Base-by-base conservation (phyloP, 2,329 filamentous ascomycete species). In the Ceratocystis lukuohia region DNA sequence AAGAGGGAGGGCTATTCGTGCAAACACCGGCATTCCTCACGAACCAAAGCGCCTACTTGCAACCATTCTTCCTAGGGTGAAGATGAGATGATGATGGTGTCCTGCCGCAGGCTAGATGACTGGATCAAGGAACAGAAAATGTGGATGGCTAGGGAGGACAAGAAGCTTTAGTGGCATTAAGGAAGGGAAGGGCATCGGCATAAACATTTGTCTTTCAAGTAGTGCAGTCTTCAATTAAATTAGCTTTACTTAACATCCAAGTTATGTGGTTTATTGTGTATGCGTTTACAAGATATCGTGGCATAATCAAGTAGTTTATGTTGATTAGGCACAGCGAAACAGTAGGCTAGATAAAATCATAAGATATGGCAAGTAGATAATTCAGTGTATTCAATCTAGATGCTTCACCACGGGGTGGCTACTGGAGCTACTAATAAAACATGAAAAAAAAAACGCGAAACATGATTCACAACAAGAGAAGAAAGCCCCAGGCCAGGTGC, bases 351-450 rank as follows among this genome's bases (percentile, higher is more conserved):
- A 41, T 41, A 41, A 41, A 41, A 15, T 41, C 37, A 41, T 15
- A 4, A 41, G 10, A 41, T 30, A 37, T 59, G 15, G 25, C 15
- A 37, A 41, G 48, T n/a, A 33, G 5, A 59, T 59, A 17, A 59
- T 20, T 59, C 56, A 59, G 56, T 37, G 28, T 59, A 59, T 59
- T 59, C 56, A 33, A 30, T n/a, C 28, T 20, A 59, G 8, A 59
- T 30, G 56, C 15, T 59, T 59, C 28, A n/a, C n/a, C 56, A 37
- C n/a, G 28, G 22, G n/a, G 56, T 53, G 48, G 37, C 12, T 41
- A 53, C 10, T 59, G 12, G 33, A 59, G 15, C 25, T 59, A 59
- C 56, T 25, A 37, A 22, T 59, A 59, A 59, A 25, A 59, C 37
- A 59, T 59, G 56, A 30, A 20, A 5, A 37, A 59, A 59, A 20